Base-by-base conservation (phyloP, 2,329 filamentous ascomycete genomes). In the Pseudocercospora pini-densiflorae region DNA sequence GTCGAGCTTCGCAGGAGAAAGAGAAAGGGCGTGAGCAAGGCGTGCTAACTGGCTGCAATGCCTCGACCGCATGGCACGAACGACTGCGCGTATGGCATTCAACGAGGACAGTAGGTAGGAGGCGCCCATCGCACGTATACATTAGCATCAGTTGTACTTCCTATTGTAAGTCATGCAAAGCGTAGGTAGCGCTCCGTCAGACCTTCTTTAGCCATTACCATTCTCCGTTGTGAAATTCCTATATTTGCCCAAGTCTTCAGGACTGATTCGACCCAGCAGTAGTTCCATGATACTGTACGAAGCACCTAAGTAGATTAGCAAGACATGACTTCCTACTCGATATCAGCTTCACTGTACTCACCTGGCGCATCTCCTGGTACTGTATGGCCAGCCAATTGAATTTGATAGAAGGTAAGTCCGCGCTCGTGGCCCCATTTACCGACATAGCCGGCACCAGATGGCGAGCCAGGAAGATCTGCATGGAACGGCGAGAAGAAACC, bases 401-500 rank as follows among this genome's bases (percentile, higher is more conserved):
- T 72, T 7, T 66, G 63, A 54, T 72, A 69, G 64, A 74, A 77
- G 3, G 74, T 74, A 10, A 75, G 62, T 29, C 74, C 73, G 27
- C 74, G 65, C 55, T 77, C 75, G 1, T 69, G 67, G 21, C 71
- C 66, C 66, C 66, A 68, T 12, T 43, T 57, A 4, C 68, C 68
- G 9, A 63, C 40, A 12, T 63, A 43, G 12, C 68, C 68, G 43
- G 61, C 33, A 2, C 61, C 63, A 24, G 63, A 61, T 12, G 71
- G 63, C 8, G 69, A 82, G 14, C 79, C 79, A 62, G 78, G 75
- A 23, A 84, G 79, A 63, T 85, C 81, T 1, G 71, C 73, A 71
- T 89, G 87, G 74, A 87, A 89, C 0, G 91, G 91, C 0, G 93
- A 89, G 75, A 87, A 92, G 74, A 92, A 89, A 1, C 88, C 87